Percentiles rank a stretch among this genome's conserved stretches.
Evolutionary conservation across 768 basidiomycete genomes (phyloP).

Genomic region (Mycena maculata): DNA sequence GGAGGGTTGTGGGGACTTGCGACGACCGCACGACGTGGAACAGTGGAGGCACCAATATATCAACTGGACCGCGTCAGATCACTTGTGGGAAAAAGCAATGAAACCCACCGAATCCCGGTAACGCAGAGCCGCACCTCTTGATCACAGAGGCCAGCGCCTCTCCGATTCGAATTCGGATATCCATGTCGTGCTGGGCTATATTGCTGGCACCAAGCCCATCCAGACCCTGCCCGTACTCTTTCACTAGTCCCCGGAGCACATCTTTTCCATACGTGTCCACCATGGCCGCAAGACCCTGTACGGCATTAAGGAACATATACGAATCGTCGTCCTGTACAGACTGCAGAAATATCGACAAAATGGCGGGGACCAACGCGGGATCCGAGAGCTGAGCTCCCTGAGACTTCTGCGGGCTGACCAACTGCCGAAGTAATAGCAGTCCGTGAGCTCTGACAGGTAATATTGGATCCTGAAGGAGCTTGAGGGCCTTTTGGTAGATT

Average conservation of each 20-base stretch:
- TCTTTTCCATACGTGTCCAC: constrained; percentile 82
- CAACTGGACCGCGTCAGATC: constrained; percentile 55
- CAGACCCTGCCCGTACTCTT: constrained; percentile 68
- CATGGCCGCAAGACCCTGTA: constrained; percentile 90
- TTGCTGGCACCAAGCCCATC: constrained; percentile 60
- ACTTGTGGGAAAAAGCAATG: neutral
- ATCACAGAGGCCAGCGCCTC: constrained; percentile 88
- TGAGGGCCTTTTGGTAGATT: constrained; percentile 88
- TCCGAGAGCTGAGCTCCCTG: constrained; percentile 49
- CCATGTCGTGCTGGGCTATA: constrained; percentile 72
- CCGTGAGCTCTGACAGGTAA: constrained; percentile 96
- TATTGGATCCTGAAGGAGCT: constrained; percentile 89
- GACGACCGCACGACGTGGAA: constrained; percentile 67
- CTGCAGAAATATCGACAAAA: constrained; percentile 88
- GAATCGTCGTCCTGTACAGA: constrained; percentile 92
- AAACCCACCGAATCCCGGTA: constrained; percentile 75
- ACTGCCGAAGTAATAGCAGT: constrained; percentile 80
- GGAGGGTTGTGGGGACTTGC: constrained; percentile 77
- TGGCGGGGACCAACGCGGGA: constrained; percentile 79
- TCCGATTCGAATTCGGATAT: constrained; percentile 80
- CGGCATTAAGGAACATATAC: constrained; percentile 93
- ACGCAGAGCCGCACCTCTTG: constrained; percentile 73
- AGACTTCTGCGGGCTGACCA: constrained; percentile 62
- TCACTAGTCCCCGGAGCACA: constrained; percentile 74
- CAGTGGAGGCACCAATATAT: constrained; percentile 80